Evolutionary conservation across 1,284 basidiomycete species (phyloP), one percentile per base, ranked within the genome.

Genomic region (Pseudozyma sp.): DNA sequence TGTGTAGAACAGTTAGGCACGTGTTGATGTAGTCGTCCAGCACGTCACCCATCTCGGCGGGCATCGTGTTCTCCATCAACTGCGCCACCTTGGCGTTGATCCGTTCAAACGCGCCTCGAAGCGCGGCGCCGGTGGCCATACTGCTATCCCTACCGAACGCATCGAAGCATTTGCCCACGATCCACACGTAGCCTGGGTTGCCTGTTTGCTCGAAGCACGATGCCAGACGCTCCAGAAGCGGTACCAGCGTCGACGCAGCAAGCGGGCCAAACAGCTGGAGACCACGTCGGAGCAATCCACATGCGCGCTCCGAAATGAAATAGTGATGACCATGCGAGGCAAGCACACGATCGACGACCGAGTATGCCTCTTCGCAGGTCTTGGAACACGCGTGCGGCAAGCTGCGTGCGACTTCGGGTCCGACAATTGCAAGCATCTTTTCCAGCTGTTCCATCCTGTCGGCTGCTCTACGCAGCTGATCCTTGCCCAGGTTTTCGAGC

Each of bases 1-100:
- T 86, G 54, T 90, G 88, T 45, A 91, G 84, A 80, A 94, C 87
- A 68, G 91, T 90, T 61, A 91, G 85, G 37, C 94, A 87, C 84
- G 94, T 88, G 78, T 94, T 93, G 55, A 94, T 85, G 79, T 96
- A 99, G 84, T 99, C 97, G 84, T 99, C 97, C 79, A 99, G 87
- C 37, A 97, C 97, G 52, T 80, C 78, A 46, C 64, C 62, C 57
- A 75, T 49, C 37, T 79, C 67, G 39, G 63, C 54, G 3, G 72
- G 65, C 70, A 66, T 68, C 14, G 68, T 67, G 30, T 66, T 61
- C 40, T 75, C 76, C 35, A 80, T 51, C 62, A 77, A 45, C 37
- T 63, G 54, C 34, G 69, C 48, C 39, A 78, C 65, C 60, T 81
- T 81, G 39, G 50, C 56, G 24, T 69, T 78, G 51, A 81, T 63